These are phyloP conservation scores for Neltuma alba DNA, from an alignment of 306 rosid genomes.

Conservation along the genomic window DNA sequence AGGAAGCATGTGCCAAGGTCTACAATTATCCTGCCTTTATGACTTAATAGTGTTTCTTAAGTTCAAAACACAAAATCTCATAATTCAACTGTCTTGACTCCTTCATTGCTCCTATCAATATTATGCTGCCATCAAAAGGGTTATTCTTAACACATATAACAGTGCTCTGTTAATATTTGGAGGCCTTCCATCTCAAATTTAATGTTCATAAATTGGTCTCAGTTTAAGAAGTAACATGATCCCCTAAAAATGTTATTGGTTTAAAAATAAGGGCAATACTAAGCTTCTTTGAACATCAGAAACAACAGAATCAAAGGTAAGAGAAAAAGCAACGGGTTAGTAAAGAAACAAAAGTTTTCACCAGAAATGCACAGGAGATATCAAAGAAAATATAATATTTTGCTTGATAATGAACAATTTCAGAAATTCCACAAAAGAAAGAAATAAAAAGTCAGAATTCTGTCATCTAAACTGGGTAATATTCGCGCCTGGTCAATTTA, in stretches of 20 bases:
- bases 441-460: neutral
- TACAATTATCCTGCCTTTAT: neutral
- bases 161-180: neutral
- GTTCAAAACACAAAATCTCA: neutral
- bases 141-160: neutral
- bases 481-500: constrained; percentile 6
- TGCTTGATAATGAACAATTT: neutral
- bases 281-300: neutral
- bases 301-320: neutral
- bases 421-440: neutral
- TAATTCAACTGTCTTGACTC: neutral
- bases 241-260: neutral
- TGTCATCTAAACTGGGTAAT: constrained; percentile 4
- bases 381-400: neutral
- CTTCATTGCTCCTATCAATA: neutral
- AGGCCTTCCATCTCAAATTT: constrained; percentile 6
- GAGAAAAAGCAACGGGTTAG: neutral
- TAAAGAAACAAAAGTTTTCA: neutral
- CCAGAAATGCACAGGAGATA: neutral
- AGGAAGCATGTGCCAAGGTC: neutral
- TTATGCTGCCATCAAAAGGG: neutral
- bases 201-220: neutral
- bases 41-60: neutral
- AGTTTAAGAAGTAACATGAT: neutral
- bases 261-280: neutral